Evolutionary conservation across 768 basidiomycete genomes (phyloP).

Genomic region (Jaapia argillacea): DNA sequence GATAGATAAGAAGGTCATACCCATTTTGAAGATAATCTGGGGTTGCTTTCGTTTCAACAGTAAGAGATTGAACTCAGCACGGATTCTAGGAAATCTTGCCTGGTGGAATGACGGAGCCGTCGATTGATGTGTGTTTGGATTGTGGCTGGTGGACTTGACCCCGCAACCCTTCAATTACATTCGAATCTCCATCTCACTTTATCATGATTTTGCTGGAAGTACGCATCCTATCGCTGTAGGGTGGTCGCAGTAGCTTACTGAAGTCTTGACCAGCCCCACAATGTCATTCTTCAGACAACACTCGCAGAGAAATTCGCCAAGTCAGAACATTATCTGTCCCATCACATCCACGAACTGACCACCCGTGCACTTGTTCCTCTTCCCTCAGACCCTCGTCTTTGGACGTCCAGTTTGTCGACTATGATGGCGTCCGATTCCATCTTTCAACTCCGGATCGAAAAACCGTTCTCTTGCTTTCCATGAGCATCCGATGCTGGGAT

Average conservation of each 20-base stretch:
- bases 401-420: conserved; percentile 97
- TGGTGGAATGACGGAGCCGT: no score
- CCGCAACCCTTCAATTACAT: no score
- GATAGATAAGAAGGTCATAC: conserved; percentile 11
- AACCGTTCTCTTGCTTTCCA: conserved; percentile 76
- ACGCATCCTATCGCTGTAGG: conserved; percentile 8
- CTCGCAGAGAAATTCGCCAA: conserved; percentile 79
- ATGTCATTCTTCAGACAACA: conserved; percentile 87
- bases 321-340: conserved; percentile 32
- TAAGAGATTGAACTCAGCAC: no score
- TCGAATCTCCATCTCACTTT: no score
- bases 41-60: no score
- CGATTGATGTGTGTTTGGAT: conserved; percentile 1
- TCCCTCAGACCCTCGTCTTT: conserved; percentile 70
- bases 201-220: conserved; percentile 85
- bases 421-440: conserved; percentile 93
- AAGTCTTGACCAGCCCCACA: conserved; percentile 54
- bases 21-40: conserved; percentile 25
- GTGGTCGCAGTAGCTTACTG: background rate
- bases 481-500: conserved; percentile 96
- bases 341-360: conserved; percentile 1
- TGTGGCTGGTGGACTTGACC: background rate
- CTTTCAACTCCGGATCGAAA: conserved; percentile 83
- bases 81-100: no score
- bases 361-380: conserved; percentile 8